Evolutionary conservation across 139 green algal species (phyloP).

Genomic region (Coccomyxa sp.): DNA sequence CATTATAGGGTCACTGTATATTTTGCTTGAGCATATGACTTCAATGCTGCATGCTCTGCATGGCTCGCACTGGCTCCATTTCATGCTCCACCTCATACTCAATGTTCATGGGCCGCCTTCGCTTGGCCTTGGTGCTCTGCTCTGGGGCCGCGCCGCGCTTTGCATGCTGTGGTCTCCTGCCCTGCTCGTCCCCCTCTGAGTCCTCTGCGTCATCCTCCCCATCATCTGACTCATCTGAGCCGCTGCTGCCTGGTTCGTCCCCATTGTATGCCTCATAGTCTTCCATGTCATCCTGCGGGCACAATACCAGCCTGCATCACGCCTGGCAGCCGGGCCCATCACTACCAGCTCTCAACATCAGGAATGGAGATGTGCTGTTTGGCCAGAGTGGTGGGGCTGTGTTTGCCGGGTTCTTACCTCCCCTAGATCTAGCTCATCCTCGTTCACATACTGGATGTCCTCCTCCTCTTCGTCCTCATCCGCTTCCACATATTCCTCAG

Average conservation of each 20-base stretch:
- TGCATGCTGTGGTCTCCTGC: not conserved
- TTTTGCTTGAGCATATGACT: too few relatives aligned
- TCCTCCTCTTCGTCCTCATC: slow-evolving; percentile 29
- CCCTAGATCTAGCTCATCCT: slow-evolving; percentile 43
- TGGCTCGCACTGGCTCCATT: not conserved
- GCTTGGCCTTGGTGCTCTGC: not conserved
- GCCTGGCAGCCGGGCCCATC: too few relatives aligned
- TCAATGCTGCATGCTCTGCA: too few relatives aligned
- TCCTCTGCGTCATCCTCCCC: not conserved
- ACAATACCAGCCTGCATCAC: too few relatives aligned
- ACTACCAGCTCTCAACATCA: too few relatives aligned
- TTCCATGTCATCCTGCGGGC: slow-evolving; percentile 75
- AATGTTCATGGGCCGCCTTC: slow-evolving; percentile 52
- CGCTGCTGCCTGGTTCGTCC: not conserved
- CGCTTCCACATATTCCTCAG: slow-evolving; percentile 8
- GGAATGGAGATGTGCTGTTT: too few relatives aligned
- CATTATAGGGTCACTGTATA: not conserved
- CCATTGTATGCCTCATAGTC: slow-evolving; percentile 36
- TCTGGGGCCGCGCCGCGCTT: not conserved
- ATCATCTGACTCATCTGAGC: not conserved
- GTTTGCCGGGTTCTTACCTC: too few relatives aligned
- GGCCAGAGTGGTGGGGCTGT: too few relatives aligned
- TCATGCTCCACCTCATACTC: slow-evolving; percentile 78
- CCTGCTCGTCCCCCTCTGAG: not conserved
- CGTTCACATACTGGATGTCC: slow-evolving; percentile 70